phyloP scores from a whole-genome alignment of 306 rosid species.

The Cicer pinnatifidum region DNA sequence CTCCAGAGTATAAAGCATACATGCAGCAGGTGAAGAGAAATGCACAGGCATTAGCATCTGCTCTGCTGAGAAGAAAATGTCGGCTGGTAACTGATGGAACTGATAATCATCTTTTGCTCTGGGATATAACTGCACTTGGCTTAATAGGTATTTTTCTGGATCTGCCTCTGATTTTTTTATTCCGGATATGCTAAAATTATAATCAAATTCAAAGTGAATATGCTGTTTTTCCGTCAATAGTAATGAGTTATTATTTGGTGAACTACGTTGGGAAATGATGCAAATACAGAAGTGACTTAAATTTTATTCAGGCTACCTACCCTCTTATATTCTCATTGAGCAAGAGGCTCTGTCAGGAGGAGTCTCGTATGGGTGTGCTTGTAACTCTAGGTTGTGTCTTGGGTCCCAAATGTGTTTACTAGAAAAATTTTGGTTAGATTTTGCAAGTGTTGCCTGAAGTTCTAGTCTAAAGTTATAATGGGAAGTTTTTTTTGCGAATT shows the following conservation, averaged over 20 bases:
- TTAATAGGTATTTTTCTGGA: conserved; percentile 57
- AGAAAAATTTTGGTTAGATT: conserved; percentile 15
- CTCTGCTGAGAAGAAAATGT: conserved; percentile 81
- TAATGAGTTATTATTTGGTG: conserved; percentile 9
- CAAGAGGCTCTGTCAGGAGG: not conserved
- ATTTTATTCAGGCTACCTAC: not conserved
- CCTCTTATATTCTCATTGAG: conserved; percentile 29
- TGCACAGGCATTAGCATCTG: conserved; percentile 78
- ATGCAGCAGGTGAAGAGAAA: conserved; percentile 85
- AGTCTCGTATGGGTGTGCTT: not conserved
- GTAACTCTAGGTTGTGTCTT: not conserved
- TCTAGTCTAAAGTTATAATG: not conserved
- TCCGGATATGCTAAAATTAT: not conserved
- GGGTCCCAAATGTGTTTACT: not conserved
- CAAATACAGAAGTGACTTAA: not conserved
- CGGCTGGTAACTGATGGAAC: conserved; percentile 87
- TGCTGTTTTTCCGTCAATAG: not conserved
- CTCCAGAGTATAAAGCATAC: conserved; percentile 74
- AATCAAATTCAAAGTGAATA: conserved; percentile 4
- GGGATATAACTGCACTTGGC: conserved; percentile 82
- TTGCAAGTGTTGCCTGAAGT: conserved; percentile 3
- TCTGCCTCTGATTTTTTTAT: conserved; percentile 6
- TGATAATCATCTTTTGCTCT: conserved; percentile 85
- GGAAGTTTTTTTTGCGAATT: conserved; percentile 25
- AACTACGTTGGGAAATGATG: conserved; percentile 2